Evolutionary conservation across 1,139 yeast genomes (phyloP).

Genomic region (Blastobotrys arbuscula): DNA sequence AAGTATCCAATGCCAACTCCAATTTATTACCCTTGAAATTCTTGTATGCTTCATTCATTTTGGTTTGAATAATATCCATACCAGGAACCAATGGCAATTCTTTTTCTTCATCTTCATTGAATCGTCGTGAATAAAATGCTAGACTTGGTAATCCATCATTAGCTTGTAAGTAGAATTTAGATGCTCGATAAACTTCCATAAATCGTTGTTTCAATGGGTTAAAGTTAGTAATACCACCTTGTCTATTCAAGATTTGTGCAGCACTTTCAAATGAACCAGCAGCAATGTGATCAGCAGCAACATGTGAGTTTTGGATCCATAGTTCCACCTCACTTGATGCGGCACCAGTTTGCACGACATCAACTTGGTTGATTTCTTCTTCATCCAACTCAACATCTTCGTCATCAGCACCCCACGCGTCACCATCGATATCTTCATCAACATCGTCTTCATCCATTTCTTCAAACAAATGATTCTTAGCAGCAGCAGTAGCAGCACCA

Average conservation of each 20-base stretch:
- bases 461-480: slow-evolving; percentile 32
- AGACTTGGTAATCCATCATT: slow-evolving; percentile 68
- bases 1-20: slow-evolving; percentile 69
- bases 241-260: slow-evolving; percentile 83
- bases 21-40: slow-evolving; percentile 78
- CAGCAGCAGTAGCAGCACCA: slow-evolving; percentile 32
- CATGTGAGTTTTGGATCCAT: slow-evolving; percentile 87
- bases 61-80: slow-evolving; percentile 48
- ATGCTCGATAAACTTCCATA: slow-evolving; percentile 73
- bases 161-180: slow-evolving; percentile 71
- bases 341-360: slow-evolving; percentile 40
- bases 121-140: slow-evolving; percentile 62
- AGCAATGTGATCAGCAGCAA: slow-evolving; percentile 91
- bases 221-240: slow-evolving; percentile 77
- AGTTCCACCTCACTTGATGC: slow-evolving; percentile 59
- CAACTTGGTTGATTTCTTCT: slow-evolving; percentile 47
- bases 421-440: slow-evolving; percentile 34
- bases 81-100: slow-evolving; percentile 71
- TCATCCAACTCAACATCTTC: slow-evolving; percentile 59
- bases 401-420: slow-evolving; percentile 35
- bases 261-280: slow-evolving; percentile 97
- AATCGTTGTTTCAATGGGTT: slow-evolving; percentile 83
- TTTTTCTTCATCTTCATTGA: slow-evolving; percentile 30
- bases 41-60: slow-evolving; percentile 71
- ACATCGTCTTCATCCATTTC: slow-evolving; percentile 40